Conservation (phyloP, 2,329 filamentous ascomycete species). For the Nakataea oryzae region DNA sequence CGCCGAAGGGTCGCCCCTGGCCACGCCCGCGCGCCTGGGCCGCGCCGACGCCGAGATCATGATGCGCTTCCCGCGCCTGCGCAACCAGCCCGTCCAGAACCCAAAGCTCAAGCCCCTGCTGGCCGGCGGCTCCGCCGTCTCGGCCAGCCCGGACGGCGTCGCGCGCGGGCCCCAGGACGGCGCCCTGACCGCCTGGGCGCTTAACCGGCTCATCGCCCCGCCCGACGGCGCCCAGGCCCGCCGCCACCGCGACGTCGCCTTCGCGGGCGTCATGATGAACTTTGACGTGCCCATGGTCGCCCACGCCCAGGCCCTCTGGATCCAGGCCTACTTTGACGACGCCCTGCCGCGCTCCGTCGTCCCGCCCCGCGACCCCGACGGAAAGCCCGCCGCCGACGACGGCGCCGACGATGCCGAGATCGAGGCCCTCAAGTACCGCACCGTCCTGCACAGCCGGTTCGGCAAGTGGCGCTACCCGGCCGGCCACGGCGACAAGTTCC, state of each 20-base stretch:
- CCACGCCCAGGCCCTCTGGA: conserved; percentile 48
- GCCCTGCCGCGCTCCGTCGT: conserved; percentile 24
- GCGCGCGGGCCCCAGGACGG: conserved; percentile 12
- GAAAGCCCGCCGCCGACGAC: conserved; percentile 3
- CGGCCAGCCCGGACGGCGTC: conserved; percentile 14
- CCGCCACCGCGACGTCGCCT: conserved; percentile 29
- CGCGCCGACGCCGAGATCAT: conserved; percentile 43
- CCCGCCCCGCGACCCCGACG: conserved; percentile 9
- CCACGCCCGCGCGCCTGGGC: conserved; percentile 25
- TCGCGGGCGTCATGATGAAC: conserved; percentile 32
- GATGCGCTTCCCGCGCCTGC: conserved; percentile 38
- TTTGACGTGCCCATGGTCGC: conserved; percentile 23
- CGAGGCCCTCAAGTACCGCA: conserved; percentile 35
- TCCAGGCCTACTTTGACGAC: conserved; percentile 52
- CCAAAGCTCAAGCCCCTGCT: conserved; percentile 31
- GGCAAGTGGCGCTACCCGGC: conserved; percentile 59
- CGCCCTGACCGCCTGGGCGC: conserved; percentile 25
- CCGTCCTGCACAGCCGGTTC: conserved; percentile 56
- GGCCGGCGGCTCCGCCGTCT: conserved; percentile 22
- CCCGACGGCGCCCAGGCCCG: conserved; percentile 23
- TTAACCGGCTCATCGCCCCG: conserved; percentile 37
- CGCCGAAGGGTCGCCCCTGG: conserved; percentile 11
- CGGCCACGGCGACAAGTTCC: conserved; percentile 51
- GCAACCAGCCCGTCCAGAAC: conserved; percentile 37
- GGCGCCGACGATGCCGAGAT: conserved; percentile 21